phyloP scores from a whole-genome alignment of 1,284 basidiomycete species.

The Caloboletus inedulis region DNA sequence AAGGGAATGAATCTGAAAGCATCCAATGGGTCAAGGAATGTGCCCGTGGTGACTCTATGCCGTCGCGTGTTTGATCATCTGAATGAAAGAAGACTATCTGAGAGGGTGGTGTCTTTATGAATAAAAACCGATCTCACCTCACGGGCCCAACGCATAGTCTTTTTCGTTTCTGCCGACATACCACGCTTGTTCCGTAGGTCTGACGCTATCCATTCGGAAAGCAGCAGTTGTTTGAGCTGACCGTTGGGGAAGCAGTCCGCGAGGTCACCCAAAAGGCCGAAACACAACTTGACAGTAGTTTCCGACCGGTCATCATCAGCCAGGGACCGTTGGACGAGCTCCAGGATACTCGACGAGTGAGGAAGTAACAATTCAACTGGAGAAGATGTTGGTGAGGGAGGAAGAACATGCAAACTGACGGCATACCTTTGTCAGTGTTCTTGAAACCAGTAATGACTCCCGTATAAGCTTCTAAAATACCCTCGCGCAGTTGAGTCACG shows the following conservation, averaged over 20 bases:
- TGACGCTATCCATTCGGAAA: constrained; percentile 78
- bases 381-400: constrained; percentile 6
- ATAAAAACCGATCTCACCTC: constrained; percentile 51
- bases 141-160: constrained; percentile 78
- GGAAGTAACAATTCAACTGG: constrained; percentile 67
- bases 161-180: constrained; percentile 68
- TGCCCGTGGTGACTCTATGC: constrained; percentile 41
- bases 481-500: constrained; percentile 86
- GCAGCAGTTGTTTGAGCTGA: constrained; percentile 77
- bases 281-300: constrained; percentile 68
- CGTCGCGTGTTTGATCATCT: constrained; percentile 73
- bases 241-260: constrained; percentile 83
- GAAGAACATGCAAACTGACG: background rate
- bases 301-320: constrained; percentile 86
- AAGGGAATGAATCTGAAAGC: constrained; percentile 28
- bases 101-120: background rate
- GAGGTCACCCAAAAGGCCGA: constrained; percentile 90
- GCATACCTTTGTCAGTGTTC: constrained; percentile 71
- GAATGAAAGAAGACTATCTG: background rate
- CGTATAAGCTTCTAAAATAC: constrained; percentile 95
- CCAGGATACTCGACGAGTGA: constrained; percentile 75
- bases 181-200: constrained; percentile 74
- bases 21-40: constrained; percentile 10
- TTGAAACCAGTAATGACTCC: constrained; percentile 92
- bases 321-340: constrained; percentile 79